phyloP scores from a whole-genome alignment of 768 basidiomycete genomes.

The Albatrellus ellisii region DNA sequence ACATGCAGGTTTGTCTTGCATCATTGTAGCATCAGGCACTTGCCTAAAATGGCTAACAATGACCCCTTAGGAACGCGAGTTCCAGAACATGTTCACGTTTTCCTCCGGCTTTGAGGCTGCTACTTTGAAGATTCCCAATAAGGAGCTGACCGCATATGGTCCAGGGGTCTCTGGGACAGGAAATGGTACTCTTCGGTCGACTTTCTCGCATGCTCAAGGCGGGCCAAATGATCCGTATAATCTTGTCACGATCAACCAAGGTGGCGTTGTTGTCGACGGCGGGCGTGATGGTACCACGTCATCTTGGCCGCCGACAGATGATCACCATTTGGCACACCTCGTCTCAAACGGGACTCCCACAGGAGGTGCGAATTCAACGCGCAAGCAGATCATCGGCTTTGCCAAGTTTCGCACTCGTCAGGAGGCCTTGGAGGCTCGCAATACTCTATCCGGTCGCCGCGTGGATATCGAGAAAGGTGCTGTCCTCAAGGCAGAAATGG shows the following conservation, averaged over 20 bases:
- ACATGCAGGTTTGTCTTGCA: constrained; percentile 69
- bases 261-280: constrained; percentile 70
- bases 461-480: constrained; percentile 91
- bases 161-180: constrained; percentile 14
- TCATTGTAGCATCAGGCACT: constrained; percentile 5
- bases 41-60: constrained; percentile 8
- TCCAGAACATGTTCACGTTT: constrained; percentile 99
- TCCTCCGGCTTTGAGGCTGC: constrained; percentile 94
- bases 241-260: constrained; percentile 70
- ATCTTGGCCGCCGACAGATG: constrained; percentile 39
- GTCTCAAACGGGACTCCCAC: constrained; percentile 9
- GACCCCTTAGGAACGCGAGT: constrained; percentile 79
- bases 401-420: constrained; percentile 86
- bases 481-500: constrained; percentile 96
- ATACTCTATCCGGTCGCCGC: constrained; percentile 76
- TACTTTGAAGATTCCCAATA: constrained; percentile 93
- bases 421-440: constrained; percentile 80
- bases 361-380: constrained; percentile 32
- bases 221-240: constrained; percentile 76
- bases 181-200: constrained; percentile 12
- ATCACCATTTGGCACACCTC: constrained; percentile 22
- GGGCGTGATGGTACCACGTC: constrained; percentile 60
- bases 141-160: constrained; percentile 72
- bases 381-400: constrained; percentile 97
- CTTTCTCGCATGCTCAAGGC: constrained; percentile 17